A percentile compares a stretch with the other conserved stretches of the same genome.
These are phyloP conservation scores for Choiromyces venosus DNA, from an alignment of 495 filamentous ascomycete genomes.

Conservation along the genomic window DNA sequence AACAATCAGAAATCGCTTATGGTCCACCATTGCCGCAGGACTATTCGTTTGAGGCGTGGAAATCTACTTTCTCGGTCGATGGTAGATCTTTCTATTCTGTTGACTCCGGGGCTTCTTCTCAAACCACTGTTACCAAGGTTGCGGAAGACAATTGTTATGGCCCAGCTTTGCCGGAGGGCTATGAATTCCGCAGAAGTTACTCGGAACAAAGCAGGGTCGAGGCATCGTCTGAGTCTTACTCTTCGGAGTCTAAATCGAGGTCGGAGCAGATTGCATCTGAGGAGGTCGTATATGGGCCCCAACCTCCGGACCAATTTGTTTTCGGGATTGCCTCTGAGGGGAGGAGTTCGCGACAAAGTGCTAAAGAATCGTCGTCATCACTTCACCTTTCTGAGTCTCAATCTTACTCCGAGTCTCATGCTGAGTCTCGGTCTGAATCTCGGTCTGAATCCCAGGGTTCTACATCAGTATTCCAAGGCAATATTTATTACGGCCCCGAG, in stretches of 20 bases:
- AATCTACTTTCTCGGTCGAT: background rate
- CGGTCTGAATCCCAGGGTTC: background rate
- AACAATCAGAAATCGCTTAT: background rate
- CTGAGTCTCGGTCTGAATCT: background rate
- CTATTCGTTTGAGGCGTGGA: background rate
- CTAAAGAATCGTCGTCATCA: background rate
- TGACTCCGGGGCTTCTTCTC: background rate
- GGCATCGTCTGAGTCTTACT: background rate
- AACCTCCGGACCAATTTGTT: background rate
- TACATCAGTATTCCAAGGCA: background rate
- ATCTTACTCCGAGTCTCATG: background rate
- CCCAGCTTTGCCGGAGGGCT: too few species aligned
- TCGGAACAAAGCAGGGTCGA: background rate
- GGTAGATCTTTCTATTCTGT: background rate
- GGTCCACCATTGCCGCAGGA: background rate
- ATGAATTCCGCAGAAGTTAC: background rate
- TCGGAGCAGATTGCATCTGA: background rate
- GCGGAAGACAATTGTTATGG: too few species aligned
- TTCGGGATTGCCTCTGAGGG: background rate
- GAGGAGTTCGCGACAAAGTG: background rate
- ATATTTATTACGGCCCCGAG: slow-evolving; percentile 13
- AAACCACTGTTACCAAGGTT: background rate
- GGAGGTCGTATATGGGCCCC: background rate
- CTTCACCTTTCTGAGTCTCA: background rate
- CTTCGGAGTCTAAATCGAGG: background rate